Conservation (phyloP, 495 filamentous ascomycete species). For the Daldinia loculata region DNA sequence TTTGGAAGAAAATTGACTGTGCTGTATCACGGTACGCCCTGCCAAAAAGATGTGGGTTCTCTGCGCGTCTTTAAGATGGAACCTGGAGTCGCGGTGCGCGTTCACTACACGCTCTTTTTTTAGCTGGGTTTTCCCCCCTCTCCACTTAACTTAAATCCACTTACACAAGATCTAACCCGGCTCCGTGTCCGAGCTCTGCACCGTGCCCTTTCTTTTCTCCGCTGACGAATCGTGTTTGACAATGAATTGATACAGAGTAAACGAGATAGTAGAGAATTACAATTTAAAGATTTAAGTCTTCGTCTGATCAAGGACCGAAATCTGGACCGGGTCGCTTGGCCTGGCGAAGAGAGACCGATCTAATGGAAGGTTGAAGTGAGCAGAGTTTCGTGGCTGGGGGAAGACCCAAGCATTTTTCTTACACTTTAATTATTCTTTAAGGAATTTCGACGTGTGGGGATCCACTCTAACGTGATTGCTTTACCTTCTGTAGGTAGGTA, state of each 20-base stretch:
- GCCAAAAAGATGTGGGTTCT: constrained; percentile 34
- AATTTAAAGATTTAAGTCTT: neutral
- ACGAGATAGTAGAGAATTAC: constrained; percentile 1
- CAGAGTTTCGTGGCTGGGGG: constrained; percentile 13
- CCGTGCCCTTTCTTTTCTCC: neutral
- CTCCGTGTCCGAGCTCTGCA: constrained; percentile 25
- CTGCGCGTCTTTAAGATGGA: constrained; percentile 38
- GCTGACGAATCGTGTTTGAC: neutral
- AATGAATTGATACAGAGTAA: constrained; percentile 5
- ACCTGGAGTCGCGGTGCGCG: constrained; percentile 43
- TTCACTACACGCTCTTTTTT: constrained; percentile 41
- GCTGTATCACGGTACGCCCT: constrained; percentile 39
- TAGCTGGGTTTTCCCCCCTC: constrained; percentile 32
- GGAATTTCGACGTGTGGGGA: constrained; percentile 15
- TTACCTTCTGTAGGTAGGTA: neutral
- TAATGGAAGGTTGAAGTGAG: constrained; percentile 3
- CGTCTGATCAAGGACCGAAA: constrained; percentile 21
- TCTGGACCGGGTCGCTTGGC: constrained; percentile 25
- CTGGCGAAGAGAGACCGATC: constrained; percentile 18
- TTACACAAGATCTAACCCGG: constrained; percentile 8
- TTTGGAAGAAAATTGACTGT: constrained; percentile 27
- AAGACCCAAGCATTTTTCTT: constrained; percentile 13
- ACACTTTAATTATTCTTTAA: constrained; percentile 14
- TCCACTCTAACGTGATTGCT: constrained; percentile 30
- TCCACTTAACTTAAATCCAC: constrained; percentile 29